Base-by-base conservation (phyloP, 495 filamentous ascomycete species). In the Hypoxylon lenormandii region DNA sequence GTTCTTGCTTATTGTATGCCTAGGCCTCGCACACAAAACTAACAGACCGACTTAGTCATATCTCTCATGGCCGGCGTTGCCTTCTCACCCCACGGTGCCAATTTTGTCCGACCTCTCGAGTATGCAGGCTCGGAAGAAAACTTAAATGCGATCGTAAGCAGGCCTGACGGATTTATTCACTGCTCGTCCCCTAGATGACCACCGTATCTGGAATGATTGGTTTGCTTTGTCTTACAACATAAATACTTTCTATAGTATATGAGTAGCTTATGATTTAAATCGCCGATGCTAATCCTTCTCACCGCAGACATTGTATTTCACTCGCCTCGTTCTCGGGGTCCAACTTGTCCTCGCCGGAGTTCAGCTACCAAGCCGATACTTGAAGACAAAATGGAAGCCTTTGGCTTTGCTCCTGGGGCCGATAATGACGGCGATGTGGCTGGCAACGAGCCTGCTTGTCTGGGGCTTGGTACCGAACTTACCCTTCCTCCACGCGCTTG, bases 321-420 rank as follows among this genome's bases (percentile, higher is more conserved):
- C 90, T 6, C 86, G 94, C 21, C 88, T 98, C 2, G 93, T 96
- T 2, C 87, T 98, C 0, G 94, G 94, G 3, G 93, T 97, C 0
- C 94, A 97, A 78, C 82, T 98, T 43, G 91, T 97, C 13, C 81
- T 97, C 7, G 92, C 93, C 4, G 94, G 94, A 16, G 88, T 97
- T 0, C 94, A 97, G 75, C 82, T 98, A n/a, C 94, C 94, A 8
- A 92, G 89, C 71, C 90, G 91, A 38, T 97, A 97, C 72, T 80
- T 97, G 38, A 79, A 83, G 74, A 85, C 82, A 67, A 88, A 97
- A 90, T 94, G 92, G 92, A 90, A 87, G 66, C 88, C 88, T 23
- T 80, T 98, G 18, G 78, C 86, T 0, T 74, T 94, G 7, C 85
- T 97, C 3, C 84, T 97, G 7, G 93, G 93, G 0, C 94, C 94